A percentile compares a stretch with the other conserved stretches of the same genome.
phyloP scores from a whole-genome alignment of 2,329 filamentous ascomycete species.

The Talaromyces marneffei region DNA sequence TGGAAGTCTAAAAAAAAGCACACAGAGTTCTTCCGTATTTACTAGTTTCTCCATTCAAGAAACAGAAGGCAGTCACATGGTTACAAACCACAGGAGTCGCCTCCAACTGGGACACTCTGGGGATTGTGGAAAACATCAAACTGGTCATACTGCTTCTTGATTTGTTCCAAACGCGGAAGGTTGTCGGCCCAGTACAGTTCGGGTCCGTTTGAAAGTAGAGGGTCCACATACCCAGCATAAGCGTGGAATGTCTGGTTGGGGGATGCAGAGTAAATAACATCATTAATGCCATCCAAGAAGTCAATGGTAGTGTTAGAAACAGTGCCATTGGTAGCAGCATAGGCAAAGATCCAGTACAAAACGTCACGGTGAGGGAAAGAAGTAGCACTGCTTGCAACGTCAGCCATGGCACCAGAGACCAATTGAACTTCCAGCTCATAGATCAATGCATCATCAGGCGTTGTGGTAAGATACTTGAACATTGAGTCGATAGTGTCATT shows the following conservation, averaged over 20 bases:
- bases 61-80: not conserved
- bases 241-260: constrained; percentile 41
- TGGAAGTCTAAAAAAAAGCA: not conserved
- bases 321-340: constrained; percentile 45
- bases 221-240: constrained; percentile 61
- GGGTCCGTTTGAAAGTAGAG: constrained; percentile 42
- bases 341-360: constrained; percentile 58
- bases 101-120: constrained; percentile 38
- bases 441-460: constrained; percentile 47
- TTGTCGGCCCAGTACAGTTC: constrained; percentile 53
- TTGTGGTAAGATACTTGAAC: constrained; percentile 49
- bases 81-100: not conserved
- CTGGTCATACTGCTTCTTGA: constrained; percentile 52
- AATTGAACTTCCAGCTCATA: constrained; percentile 61
- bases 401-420: constrained; percentile 54
- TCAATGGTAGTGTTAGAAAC: constrained; percentile 42
- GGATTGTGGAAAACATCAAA: constrained; percentile 54
- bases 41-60: not conserved
- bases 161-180: constrained; percentile 40
- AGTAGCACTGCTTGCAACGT: constrained; percentile 51
- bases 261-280: constrained; percentile 24
- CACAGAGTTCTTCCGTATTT: not conserved
- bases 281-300: constrained; percentile 52
- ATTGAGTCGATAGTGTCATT: constrained; percentile 43
- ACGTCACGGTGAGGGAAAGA: constrained; percentile 61